These are phyloP conservation scores for Hydrangea macrophylla DNA, from an alignment of 148 eudicot species.

Conservation along the genomic window DNA sequence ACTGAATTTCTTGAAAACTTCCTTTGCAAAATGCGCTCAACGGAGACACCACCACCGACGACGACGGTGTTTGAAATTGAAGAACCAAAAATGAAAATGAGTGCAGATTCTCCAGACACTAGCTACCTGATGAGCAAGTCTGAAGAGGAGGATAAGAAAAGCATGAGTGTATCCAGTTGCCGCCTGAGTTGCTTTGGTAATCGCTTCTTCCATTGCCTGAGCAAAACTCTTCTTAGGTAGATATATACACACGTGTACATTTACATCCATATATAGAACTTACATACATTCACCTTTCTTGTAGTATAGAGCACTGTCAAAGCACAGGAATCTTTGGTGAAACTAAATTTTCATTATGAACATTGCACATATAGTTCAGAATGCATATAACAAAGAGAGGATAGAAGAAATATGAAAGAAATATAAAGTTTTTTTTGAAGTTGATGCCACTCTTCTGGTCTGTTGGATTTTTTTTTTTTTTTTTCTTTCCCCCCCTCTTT, in stretches of 20 bases:
- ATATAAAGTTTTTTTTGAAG: neutral
- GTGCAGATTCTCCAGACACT: slow-evolving; percentile 9
- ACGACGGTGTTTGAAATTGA: slow-evolving; percentile 13
- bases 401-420: neutral
- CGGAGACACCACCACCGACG: neutral
- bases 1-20: slow-evolving; percentile 18
- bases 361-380: neutral
- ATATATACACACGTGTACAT: no score
- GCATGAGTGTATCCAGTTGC: neutral
- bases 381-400: neutral
- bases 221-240: neutral
- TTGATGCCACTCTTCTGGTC: neutral
- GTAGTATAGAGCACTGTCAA: neutral
- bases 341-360: neutral
- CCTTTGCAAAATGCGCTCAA: slow-evolving; percentile 6
- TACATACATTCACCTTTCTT: neutral
- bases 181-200: neutral
- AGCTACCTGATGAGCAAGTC: slow-evolving; percentile 11
- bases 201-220: neutral
- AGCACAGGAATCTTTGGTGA: neutral
- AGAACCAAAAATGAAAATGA: neutral
- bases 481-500: neutral
- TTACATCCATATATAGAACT: no score
- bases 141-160: neutral
- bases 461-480: neutral